phyloP scores from a whole-genome alignment of 148 eudicot species.

The Limonium bicolor region DNA sequence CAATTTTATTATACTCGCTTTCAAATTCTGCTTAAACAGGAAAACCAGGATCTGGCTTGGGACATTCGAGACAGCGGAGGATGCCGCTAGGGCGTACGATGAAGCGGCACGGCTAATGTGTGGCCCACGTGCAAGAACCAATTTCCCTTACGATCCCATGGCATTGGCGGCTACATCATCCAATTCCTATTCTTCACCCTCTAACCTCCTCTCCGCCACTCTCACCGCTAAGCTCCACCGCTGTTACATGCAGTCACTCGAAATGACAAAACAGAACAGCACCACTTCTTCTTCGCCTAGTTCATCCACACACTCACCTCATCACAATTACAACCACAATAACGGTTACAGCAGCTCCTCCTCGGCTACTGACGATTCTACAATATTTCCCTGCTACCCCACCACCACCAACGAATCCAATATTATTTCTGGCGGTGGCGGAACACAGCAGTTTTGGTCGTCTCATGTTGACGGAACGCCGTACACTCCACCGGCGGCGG shows the following conservation, averaged over 20 bases:
- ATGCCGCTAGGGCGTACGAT: slow-evolving; percentile 73
- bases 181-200: slow-evolving; percentile 33
- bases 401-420: no score
- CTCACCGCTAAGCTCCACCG: slow-evolving; percentile 64
- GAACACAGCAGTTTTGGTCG: no score
- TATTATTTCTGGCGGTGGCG: no score
- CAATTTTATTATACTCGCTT: neutral
- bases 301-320: no score
- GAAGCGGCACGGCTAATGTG: slow-evolving; percentile 81
- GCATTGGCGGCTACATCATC: slow-evolving; percentile 31
- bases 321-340: no score
- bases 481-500: no score
- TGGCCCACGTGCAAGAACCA: slow-evolving; percentile 61
- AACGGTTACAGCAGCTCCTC: no score
- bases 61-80: slow-evolving; percentile 73
- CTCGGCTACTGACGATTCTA: no score
- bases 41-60: slow-evolving; percentile 82
- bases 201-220: slow-evolving; percentile 58
- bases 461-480: no score
- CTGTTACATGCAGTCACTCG: slow-evolving; percentile 30
- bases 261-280: neutral
- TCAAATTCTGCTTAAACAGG: slow-evolving; percentile 15
- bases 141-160: slow-evolving; percentile 66
- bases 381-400: no score
- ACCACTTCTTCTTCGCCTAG: neutral